Base-by-base conservation (phyloP, 1,139 yeast genomes). In the Kluyveromyces marxianus region DNA sequence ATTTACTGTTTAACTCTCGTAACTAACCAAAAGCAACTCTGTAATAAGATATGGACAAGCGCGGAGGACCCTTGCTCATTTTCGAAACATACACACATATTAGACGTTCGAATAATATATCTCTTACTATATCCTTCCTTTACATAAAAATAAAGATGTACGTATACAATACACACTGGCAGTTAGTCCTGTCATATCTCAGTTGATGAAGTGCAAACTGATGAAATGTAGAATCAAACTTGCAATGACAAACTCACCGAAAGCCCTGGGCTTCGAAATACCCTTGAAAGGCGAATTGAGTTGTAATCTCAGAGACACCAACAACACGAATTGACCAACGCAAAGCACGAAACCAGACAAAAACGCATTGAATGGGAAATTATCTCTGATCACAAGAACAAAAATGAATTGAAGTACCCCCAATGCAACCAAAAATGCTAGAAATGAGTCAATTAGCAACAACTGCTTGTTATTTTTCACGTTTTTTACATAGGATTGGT, bases 331-430 rank as follows among this genome's bases (percentile, higher is more conserved):
- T 66, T 94, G 98, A 14, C 96, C 97, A 48, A 92, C 97, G 49
- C 97, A 87, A 35, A 89, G 73, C 49, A 85, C 78, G 62, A 92
- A 92, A 0, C 98, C 98, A 28, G 96, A 94, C 50, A 92, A 74
- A 62, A 92, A 92, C 31, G 97, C 97, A 68, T 92, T 92, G 75
- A 94, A 92, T 25, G 99, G 99, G 74, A 83, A 94, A 57, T 80
- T 87, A 30, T 62, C 66, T 44, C 97, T 96, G 45, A 89, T 79
- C 14, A 89, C 53, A 35, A 83, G 54, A 50, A 86, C 87, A 63
- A 89, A 89, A 4, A 74, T 67, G 62, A 89, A 87, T 67, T 92
- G 97, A 41, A 86, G 67, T 2, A 77, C 69, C 0, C 96, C 98
- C 50, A 88, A 70, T 0, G 71, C 65, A 10, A 92, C 90, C 50